Evolutionary conservation across 2,329 filamentous ascomycete genomes (phyloP), one percentile per base, ranked within the genome.

Genomic region (Paraphaeosphaeria minitans): DNA sequence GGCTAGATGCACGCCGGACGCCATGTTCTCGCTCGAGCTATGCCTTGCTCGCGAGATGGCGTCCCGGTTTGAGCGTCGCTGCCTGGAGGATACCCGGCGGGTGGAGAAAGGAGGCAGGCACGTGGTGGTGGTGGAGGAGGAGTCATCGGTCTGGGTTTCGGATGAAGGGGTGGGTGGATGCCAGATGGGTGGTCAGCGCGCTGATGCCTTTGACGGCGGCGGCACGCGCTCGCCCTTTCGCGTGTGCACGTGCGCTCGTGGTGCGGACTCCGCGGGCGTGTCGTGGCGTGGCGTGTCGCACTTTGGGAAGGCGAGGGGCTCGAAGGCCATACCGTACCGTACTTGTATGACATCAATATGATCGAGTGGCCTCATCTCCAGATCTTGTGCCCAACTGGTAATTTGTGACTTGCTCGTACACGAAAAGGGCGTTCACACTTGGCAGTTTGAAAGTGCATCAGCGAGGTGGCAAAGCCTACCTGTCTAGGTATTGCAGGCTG

Each of bases 1-100:
- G 63, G 75, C 73, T 77, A 31, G 75, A 77, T 77, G 75, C 75
- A 72, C 73, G 66, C 70, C 59, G 52, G 49, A 57, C 50, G 41
- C 16, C 61, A 50, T 39, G 29, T 31, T 31, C 49, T 46, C 49
- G 66, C 67, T 71, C 54, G 67, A 72, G 66, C 62, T 47, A 37
- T 19, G 33, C 24, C 24, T 39, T 61, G 62, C 67, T 75, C 70
- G 72, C 63, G 51, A 50, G 52, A 52, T 33, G 43, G 29, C 37
- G 48, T 42, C 53, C 57, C 35, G 59, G 73, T 60, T 77, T 57
- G 75, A 77, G 75, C 75, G 74, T 77, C 75, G 74, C 72, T 73
- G 73, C 66, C 65, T 74, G 59, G 56, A 45, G 33, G 54, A 14
- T 39, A n/a, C 6, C 16, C 1, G 13, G 35, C 13, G 53, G 53